These are phyloP conservation scores for Tetrapisispora phaffii DNA, from an alignment of 805 yeast species.

Conservation along the genomic window DNA sequence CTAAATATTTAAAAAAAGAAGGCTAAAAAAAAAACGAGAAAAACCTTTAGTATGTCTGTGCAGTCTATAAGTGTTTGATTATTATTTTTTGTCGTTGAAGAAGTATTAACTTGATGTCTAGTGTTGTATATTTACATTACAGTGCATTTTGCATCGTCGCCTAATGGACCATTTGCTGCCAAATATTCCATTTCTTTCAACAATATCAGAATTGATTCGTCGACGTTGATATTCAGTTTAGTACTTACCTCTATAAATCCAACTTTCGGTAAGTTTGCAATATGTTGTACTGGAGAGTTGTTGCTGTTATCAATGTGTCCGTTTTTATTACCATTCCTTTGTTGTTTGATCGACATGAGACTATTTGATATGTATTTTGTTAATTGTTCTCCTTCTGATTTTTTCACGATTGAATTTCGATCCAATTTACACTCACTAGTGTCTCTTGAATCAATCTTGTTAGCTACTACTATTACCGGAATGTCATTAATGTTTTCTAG, in stretches of 20 bases:
- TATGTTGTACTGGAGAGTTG: background rate
- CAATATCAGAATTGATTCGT: constrained; percentile 15
- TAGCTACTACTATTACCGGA: constrained; percentile 57
- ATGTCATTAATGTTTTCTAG: constrained; percentile 47
- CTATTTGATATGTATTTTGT: background rate
- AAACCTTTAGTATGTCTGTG: background rate
- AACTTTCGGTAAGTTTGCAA: background rate
- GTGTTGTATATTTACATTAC: no score
- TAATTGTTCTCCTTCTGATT: constrained; percentile 14
- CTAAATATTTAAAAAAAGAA: no score
- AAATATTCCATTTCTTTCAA: constrained; percentile 14
- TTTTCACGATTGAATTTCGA: constrained; percentile 8
- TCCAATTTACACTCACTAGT: constrained; percentile 1
- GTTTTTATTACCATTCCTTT: background rate
- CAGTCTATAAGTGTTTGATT: background rate
- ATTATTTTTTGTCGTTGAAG: background rate
- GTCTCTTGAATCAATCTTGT: constrained; percentile 19
- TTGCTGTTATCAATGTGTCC: background rate
- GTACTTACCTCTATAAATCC: constrained; percentile 25
- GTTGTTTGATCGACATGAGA: background rate
- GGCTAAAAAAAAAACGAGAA: no score
- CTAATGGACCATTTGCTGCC: constrained; percentile 9
- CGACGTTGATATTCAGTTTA: constrained; percentile 17
- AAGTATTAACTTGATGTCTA: background rate
- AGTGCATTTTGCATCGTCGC: constrained; percentile 9